These are phyloP conservation scores for Schizophyllum amplum DNA, from an alignment of 1,284 basidiomycete genomes.

Conservation along the genomic window DNA sequence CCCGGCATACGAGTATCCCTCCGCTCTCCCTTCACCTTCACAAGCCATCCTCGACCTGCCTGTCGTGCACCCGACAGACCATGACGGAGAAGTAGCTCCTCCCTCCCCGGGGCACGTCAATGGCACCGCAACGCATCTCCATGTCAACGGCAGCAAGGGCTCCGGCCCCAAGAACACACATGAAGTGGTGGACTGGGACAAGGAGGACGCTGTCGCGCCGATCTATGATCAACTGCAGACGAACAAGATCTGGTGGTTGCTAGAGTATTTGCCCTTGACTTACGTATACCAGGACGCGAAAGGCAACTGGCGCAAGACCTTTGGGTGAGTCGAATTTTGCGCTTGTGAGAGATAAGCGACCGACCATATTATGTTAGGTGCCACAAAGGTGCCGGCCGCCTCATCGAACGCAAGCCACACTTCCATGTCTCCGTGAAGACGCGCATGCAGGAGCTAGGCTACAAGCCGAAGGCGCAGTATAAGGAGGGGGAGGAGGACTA, in stretches of 20 bases:
- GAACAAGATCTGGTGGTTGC: conserved; percentile 30
- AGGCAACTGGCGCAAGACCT: conserved; percentile 24
- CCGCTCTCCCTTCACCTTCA: not conserved
- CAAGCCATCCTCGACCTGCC: not conserved
- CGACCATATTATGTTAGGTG: too few relatives aligned
- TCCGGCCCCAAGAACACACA: not conserved
- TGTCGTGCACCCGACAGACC: not conserved
- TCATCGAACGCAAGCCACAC: conserved; percentile 32
- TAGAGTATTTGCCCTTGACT: conserved; percentile 32
- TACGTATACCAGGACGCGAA: conserved; percentile 27
- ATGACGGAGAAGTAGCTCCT: not conserved
- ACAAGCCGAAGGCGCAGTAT: conserved; percentile 44
- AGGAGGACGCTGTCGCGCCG: conserved; percentile 19
- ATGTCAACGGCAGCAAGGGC: not conserved
- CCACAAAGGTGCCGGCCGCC: conserved; percentile 40
- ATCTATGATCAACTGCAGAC: conserved; percentile 27
- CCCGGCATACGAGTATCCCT: conserved; percentile 3
- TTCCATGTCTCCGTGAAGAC: conserved; percentile 47
- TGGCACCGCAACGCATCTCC: not conserved
- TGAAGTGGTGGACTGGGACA: conserved; percentile 4
- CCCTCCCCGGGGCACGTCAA: not conserved
- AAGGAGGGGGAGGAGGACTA: conserved; percentile 1
- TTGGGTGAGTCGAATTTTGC: conserved; percentile 9
- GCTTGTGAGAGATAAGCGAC: too few relatives aligned
- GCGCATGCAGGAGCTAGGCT: conserved; percentile 41